Evolutionary conservation across 441 rosid genomes (phyloP).

Genomic region (Pelargonium fulgidum): DNA sequence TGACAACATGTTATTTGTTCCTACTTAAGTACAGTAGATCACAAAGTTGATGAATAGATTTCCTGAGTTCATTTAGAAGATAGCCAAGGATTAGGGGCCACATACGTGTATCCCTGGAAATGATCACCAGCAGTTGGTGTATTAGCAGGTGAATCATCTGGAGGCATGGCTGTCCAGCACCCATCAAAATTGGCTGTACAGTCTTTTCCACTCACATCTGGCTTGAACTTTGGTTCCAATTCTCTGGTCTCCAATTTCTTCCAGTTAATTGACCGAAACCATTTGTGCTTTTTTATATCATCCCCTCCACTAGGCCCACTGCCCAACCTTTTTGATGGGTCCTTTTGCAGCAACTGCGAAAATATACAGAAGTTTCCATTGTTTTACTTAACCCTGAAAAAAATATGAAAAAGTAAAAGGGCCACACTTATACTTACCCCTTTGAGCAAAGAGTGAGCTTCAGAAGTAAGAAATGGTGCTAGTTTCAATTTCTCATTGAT

Average conservation of each 20-base stretch:
- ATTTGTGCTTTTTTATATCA: conserved; percentile 51
- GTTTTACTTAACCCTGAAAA: conserved; percentile 7
- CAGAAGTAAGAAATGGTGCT: conserved; percentile 50
- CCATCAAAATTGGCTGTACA: conserved; percentile 59
- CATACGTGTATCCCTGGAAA: conserved; percentile 60
- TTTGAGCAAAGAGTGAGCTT: conserved; percentile 68
- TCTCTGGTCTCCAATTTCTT: conserved; percentile 61
- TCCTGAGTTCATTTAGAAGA: conserved; percentile 32
- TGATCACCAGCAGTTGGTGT: conserved; percentile 65
- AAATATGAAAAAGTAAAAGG: background rate
- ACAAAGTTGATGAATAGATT: background rate
- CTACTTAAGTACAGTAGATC: background rate
- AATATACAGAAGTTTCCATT: conserved; percentile 10
- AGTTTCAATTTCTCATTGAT: conserved; percentile 63
- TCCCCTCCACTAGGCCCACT: conserved; percentile 59
- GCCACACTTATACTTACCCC: conserved; percentile 36
- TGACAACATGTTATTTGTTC: no score
- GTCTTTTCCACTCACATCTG: conserved; percentile 61
- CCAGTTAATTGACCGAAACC: conserved; percentile 68
- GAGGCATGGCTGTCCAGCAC: conserved; percentile 74
- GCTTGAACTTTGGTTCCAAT: conserved; percentile 55
- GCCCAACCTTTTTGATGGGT: conserved; percentile 61
- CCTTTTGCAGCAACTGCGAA: conserved; percentile 57
- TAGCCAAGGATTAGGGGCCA: conserved; percentile 73
- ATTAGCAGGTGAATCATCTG: conserved; percentile 59